A percentile compares a stretch with the other conserved stretches of the same genome.
These are phyloP conservation scores for Calonectria crousiana DNA, from an alignment of 2,329 filamentous ascomycete genomes.

Conservation along the genomic window DNA sequence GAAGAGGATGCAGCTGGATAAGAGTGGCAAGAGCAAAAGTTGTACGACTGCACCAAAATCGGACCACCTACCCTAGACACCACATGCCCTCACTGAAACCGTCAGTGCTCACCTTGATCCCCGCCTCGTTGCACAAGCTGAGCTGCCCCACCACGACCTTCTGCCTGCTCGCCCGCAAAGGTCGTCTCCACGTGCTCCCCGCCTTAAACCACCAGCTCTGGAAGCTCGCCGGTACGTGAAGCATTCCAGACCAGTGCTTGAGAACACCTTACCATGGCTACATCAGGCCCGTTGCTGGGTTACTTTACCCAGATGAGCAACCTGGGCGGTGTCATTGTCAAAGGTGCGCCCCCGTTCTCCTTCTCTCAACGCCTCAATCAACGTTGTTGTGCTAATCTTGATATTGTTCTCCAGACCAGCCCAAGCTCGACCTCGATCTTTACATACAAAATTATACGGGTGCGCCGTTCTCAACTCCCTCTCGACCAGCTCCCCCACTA, in stretches of 20 bases:
- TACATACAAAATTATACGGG: conserved; percentile 93
- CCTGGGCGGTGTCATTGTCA: conserved; percentile 61
- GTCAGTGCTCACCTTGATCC: conserved; percentile 5
- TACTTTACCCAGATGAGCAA: conserved; percentile 63
- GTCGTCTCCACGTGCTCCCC: conserved; percentile 22
- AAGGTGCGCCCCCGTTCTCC: conserved; percentile 51
- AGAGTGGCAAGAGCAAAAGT: not conserved
- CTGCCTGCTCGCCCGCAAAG: conserved; percentile 8
- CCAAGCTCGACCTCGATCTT: conserved; percentile 91
- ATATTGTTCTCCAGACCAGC: conserved; percentile 67
- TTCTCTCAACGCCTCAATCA: not conserved
- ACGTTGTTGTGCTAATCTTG: conserved; percentile 25
- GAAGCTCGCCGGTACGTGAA: conserved; percentile 33
- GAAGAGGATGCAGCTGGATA: not conserved
- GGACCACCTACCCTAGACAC: not conserved
- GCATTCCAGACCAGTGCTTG: conserved; percentile 18
- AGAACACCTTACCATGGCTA: conserved; percentile 51
- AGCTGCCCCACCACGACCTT: conserved; percentile 22
- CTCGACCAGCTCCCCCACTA: conserved; percentile 16
- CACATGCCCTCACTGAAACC: not conserved
- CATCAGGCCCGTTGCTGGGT: conserved; percentile 48
- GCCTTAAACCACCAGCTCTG: conserved; percentile 34
- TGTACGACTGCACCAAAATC: not conserved
- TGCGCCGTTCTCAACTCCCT: conserved; percentile 52
- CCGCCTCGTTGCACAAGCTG: not conserved